Evolutionary conservation across 331 rosid genomes (phyloP), one percentile per base, ranked within the genome.

Genomic region (Spiraea crenata): DNA sequence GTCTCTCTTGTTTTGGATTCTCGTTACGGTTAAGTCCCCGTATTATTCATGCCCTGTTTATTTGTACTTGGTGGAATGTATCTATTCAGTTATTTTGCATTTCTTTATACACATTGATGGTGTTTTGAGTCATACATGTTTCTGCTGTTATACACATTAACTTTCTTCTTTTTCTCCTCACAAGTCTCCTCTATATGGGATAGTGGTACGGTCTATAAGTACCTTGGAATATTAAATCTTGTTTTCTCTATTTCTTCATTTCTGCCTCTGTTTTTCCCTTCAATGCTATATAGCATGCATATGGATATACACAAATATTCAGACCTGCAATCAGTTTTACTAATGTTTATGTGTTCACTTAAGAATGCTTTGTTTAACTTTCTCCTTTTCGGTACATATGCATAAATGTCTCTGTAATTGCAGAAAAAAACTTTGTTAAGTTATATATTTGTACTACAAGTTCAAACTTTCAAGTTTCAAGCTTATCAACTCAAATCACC

Each of bases 111-210:
- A 39, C 9, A 9, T 14, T 7, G 59, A n/a, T 20, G 20, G 6
- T 25, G 7, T 4, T 25, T 71, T 59, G 37, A 17, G 20, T 47
- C 44, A 2, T 13, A 9, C 15, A 44, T 17, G 73, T 46, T 41
- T 52, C 55, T 54, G 19, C 44, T 37, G n/a, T 58, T 12, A 50
- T 78, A 45, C 7, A 14, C 38, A 16, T 55, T 69, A 60, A 75
- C 62, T 69, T 48, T 45, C 44, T 64, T 48, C 40, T 75, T 57
- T 76, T 41, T 34, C 55, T 81, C 55, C 7, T 69, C 99, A 93
- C 81, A 93, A 93, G 86, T 82, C 80, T 82, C 95, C 99, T 61
- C 55, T 88, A 4, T 92, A 85, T 63, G 93, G 96, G 77, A 84
- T 96, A 9, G 69, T 89, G 98, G 98, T 92, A 89, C 14, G 56